Percentiles rank a stretch among this genome's conserved stretches.
phyloP scores from a whole-genome alignment of 2,329 filamentous ascomycete genomes.

The Fusarium sp. region DNA sequence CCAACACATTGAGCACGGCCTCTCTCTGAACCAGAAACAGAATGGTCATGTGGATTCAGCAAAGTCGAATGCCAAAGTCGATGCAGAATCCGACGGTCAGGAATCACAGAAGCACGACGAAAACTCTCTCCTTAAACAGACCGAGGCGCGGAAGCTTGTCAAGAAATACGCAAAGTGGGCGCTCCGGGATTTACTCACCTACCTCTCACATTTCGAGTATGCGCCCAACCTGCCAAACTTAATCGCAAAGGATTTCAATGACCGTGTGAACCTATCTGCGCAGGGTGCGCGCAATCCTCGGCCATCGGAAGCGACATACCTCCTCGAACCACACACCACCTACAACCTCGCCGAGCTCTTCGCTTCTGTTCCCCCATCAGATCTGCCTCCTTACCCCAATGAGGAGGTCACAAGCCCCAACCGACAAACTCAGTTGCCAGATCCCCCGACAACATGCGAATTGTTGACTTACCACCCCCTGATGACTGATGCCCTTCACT shows the following conservation, averaged over 20 bases:
- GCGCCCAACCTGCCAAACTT: constrained; percentile 75
- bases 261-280: constrained; percentile 67
- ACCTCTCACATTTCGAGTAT: constrained; percentile 81
- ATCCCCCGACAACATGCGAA: constrained; percentile 47
- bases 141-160: constrained; percentile 68
- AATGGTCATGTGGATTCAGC: constrained; percentile 10
- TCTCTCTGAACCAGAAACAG: constrained; percentile 48
- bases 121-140: constrained; percentile 31
- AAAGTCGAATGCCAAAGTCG: background rate
- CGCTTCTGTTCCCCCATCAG: constrained; percentile 71
- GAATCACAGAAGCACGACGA: constrained; percentile 3
- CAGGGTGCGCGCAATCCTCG: constrained; percentile 58
- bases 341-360: constrained; percentile 73
- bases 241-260: constrained; percentile 65
- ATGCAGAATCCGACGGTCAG: constrained; percentile 1
- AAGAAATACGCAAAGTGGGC: constrained; percentile 81
- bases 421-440: constrained; percentile 48
- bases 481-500: constrained; percentile 81
- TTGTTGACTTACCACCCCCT: constrained; percentile 79
- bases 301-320: constrained; percentile 46
- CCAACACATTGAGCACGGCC: constrained; percentile 68
- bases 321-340: constrained; percentile 51
- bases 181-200: constrained; percentile 77
- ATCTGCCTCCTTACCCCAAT: constrained; percentile 74
- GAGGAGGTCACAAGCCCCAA: constrained; percentile 49